Conservation (phyloP, 1,284 basidiomycete genomes). For the Ustilago trichophora region DNA sequence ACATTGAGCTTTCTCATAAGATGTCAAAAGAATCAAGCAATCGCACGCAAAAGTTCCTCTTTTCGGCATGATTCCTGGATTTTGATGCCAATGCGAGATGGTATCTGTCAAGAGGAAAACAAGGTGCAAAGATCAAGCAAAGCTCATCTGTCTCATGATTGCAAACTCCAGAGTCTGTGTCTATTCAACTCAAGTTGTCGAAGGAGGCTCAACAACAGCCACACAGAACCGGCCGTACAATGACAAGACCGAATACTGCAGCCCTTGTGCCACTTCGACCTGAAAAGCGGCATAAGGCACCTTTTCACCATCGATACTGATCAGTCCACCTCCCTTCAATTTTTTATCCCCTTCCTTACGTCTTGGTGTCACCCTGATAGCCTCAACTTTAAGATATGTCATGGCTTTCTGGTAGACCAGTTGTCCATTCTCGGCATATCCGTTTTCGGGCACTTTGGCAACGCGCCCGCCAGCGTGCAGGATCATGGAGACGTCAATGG, state of each 20-base stretch:
- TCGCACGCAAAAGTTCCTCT: too few species aligned
- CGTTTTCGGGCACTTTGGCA: constrained; percentile 52
- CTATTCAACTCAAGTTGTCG: too few species aligned
- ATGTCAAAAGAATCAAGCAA: too few species aligned
- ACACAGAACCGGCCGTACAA: constrained; percentile 48
- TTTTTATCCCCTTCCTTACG: constrained; percentile 43
- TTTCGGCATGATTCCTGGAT: too few species aligned
- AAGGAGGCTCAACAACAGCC: constrained; percentile 33
- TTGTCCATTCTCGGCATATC: constrained; percentile 52
- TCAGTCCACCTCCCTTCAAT: constrained; percentile 39
- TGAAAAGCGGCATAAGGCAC: constrained; percentile 83
- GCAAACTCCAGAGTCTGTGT: too few species aligned
- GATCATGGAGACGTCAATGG: constrained; percentile 56
- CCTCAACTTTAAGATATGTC: constrained; percentile 61
- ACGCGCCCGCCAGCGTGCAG: constrained; percentile 51
- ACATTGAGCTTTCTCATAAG: too few species aligned
- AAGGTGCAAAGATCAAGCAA: too few species aligned
- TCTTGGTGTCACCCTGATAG: constrained; percentile 58
- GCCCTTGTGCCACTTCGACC: constrained; percentile 74
- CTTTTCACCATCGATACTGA: constrained; percentile 80
- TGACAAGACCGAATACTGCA: constrained; percentile 41
- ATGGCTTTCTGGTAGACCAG: constrained; percentile 54
- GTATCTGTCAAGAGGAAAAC: too few species aligned
- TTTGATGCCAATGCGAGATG: too few species aligned
- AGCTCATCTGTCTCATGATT: too few species aligned